Evolutionary conservation across 495 filamentous ascomycete species (phyloP).

Genomic region (Tuber melanosporum): DNA sequence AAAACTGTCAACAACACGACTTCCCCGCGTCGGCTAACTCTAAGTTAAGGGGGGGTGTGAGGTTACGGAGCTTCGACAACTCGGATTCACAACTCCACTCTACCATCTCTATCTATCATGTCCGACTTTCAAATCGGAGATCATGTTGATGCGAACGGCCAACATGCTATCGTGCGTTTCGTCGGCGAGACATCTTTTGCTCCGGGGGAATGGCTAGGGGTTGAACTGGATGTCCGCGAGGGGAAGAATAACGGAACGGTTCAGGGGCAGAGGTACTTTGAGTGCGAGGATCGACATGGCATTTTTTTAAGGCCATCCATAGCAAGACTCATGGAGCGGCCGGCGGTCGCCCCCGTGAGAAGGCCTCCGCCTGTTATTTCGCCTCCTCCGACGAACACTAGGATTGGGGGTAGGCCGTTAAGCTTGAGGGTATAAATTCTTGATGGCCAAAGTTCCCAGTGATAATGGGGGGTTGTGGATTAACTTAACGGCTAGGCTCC

Average conservation of each 20-base stretch:
- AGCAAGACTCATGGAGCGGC: slow-evolving; percentile 55
- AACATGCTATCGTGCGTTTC: slow-evolving; percentile 69
- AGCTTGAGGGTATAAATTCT: slow-evolving; percentile 30
- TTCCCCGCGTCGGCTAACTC: background rate
- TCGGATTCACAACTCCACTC: background rate
- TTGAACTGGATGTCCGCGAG: slow-evolving; percentile 73
- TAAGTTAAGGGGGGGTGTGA: background rate
- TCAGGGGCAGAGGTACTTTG: slow-evolving; percentile 83
- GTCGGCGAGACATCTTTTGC: slow-evolving; percentile 73
- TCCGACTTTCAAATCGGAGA: slow-evolving; percentile 36
- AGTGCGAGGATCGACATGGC: slow-evolving; percentile 69
- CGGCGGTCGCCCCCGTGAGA: slow-evolving; percentile 34
- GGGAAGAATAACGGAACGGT: slow-evolving; percentile 96
- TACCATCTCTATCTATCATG: slow-evolving; percentile 7
- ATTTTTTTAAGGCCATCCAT: slow-evolving; percentile 78
- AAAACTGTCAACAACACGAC: background rate
- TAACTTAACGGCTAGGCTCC: slow-evolving; percentile 16
- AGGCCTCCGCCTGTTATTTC: slow-evolving; percentile 17
- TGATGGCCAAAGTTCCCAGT: background rate
- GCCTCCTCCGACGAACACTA: slow-evolving; percentile 17
- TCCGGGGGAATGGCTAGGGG: slow-evolving; percentile 76
- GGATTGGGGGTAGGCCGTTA: slow-evolving; percentile 31
- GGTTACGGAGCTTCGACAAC: background rate
- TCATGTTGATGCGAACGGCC: slow-evolving; percentile 52
- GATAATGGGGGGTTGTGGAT: background rate